phyloP scores from a whole-genome alignment of 2,329 filamentous ascomycete genomes.

The Sordariomycetes sp. region DNA sequence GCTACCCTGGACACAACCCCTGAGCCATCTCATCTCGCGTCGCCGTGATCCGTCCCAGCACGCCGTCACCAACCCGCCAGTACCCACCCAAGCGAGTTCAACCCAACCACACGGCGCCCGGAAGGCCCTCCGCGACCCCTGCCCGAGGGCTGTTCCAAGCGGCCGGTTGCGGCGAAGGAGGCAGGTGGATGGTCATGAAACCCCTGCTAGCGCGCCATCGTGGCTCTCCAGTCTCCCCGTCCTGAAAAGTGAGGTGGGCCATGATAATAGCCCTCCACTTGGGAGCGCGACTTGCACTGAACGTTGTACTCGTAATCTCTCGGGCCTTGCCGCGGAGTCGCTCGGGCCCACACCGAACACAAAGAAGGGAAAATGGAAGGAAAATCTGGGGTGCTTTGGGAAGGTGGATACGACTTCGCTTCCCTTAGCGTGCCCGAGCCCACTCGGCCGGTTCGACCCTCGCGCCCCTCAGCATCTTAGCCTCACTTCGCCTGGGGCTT shows the following conservation, averaged over 20 bases:
- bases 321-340: neutral
- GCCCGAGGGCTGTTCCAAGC: neutral
- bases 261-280: no score
- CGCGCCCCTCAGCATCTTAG: neutral
- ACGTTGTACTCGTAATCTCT: no score
- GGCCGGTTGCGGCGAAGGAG: neutral
- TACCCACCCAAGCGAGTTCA: neutral
- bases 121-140: neutral
- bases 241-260: no score
- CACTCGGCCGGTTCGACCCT: neutral
- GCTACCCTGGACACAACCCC: neutral
- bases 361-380: neutral
- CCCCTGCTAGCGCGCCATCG: no score
- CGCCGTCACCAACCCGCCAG: neutral
- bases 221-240: no score
- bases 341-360: neutral
- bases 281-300: no score
- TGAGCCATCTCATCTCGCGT: neutral
- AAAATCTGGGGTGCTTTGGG: neutral
- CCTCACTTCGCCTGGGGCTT: neutral
- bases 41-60: neutral
- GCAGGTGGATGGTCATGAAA: no score
- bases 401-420: no score
- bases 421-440: neutral
- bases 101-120: neutral